Evolutionary conservation across 2,329 filamentous ascomycete species (phyloP).

Genomic region (Sclerotinia subarctica): DNA sequence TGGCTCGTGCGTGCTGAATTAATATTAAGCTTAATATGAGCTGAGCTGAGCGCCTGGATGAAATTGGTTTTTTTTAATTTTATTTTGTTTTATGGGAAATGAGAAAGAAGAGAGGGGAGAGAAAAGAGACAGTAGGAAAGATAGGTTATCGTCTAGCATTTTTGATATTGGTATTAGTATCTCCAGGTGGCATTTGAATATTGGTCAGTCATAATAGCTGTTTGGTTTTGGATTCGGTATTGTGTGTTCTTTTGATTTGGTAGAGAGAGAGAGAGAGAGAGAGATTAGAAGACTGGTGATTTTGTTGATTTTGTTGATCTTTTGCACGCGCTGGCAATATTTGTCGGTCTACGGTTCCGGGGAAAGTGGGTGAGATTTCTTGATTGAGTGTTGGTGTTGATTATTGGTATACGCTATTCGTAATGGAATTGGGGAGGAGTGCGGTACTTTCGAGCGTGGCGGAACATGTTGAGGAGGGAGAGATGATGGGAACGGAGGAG

Average conservation of each 20-base stretch:
- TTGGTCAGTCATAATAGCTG: neutral
- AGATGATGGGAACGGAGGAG: neutral
- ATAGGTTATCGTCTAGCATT: neutral
- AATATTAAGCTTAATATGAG: neutral
- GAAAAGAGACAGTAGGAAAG: too few relatives aligned
- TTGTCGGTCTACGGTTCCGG: neutral
- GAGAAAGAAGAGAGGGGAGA: neutral
- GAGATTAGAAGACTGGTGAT: too few relatives aligned
- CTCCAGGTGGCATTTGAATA: neutral
- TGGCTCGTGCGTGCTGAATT: neutral
- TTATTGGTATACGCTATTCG: neutral
- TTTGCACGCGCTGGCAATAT: neutral
- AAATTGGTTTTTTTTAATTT: neutral
- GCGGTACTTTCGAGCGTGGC: constrained; percentile 17
- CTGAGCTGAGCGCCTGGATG: constrained; percentile 2
- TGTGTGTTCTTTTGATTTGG: too few relatives aligned
- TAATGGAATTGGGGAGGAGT: neutral
- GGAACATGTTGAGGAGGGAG: neutral
- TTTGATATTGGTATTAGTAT: neutral
- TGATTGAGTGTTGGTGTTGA: too few relatives aligned
- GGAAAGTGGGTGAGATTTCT: neutral
- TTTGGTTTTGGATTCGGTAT: neutral
- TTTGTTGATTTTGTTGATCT: neutral
- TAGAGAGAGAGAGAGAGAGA: too few relatives aligned
- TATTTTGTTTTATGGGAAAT: neutral